Base-by-base conservation (phyloP, 768 basidiomycete genomes). In the Xerocomellus dryophilus region DNA sequence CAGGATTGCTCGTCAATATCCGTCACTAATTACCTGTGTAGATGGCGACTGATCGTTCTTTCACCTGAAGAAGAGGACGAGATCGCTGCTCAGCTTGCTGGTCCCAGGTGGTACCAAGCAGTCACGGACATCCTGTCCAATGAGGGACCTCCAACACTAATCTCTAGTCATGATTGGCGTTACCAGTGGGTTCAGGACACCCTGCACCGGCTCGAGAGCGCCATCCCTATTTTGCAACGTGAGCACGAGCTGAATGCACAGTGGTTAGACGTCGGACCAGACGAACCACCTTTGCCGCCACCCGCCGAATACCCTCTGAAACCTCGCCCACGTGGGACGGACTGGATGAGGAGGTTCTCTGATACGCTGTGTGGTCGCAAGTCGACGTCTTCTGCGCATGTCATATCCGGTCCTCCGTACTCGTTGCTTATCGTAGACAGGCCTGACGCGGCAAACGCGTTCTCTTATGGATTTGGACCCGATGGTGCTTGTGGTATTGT, bases 381-480 rank as follows among this genome's bases (percentile, higher is more conserved):
- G 42, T 61, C 69, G 7, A 68, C 71, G 11, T 71, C 76, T 12
- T 72, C 76, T 20, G 76, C 84, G 5, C 85, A 86, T 56, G 68
- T 76, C 20, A 79, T 86, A 42, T 74, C 88, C 10, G 93, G 92
- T 0, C 90, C 93, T 27, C 93, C 93, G 0, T 98, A 95, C 67
- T 89, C 91, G 32, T 74, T 99, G 7, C 78, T 99, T 41, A 69
- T 99, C n/a, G 83, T 96, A 43, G 91, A 98, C 47, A 84, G 86
- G 56, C 86, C 91, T 1, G 86, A 90, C 54, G 77, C 84, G 2
- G 79, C 83, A 9, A 99, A 98, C 64, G 96, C 97, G 1, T 97
- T 99, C 69, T 91, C 89, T 1, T 98, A 95, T 66, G 96, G 96
- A 2, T 98, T 98, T 60, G 93, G 93, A 12, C 88, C 91, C 3